Conservation (phyloP, 192 early-diverging fungal genomes). For the Gryganskiella cystojenkinii region DNA sequence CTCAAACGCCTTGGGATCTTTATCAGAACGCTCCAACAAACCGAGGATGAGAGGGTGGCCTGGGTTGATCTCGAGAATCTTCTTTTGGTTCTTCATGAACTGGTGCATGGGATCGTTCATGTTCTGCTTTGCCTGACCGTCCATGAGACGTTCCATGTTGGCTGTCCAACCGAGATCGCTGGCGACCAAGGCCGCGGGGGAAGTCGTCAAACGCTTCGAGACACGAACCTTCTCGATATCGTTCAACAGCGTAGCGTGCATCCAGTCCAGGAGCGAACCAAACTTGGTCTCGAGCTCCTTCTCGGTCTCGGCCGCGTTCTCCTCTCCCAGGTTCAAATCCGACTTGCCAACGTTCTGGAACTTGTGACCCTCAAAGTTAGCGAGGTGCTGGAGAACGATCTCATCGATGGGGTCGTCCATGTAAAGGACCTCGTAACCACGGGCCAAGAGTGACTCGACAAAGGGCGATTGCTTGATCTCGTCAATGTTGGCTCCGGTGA, state of each 20-base stretch:
- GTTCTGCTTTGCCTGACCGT: slow-evolving; percentile 62
- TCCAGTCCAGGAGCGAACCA: slow-evolving; percentile 68
- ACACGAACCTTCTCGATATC: slow-evolving; percentile 70
- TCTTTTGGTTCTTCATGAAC: slow-evolving; percentile 67
- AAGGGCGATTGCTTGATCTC: slow-evolving; percentile 88
- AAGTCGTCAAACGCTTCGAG: slow-evolving; percentile 82
- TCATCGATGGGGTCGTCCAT: slow-evolving; percentile 82
- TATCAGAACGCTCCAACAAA: slow-evolving; percentile 61
- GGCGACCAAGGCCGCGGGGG: slow-evolving; percentile 79
- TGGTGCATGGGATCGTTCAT: slow-evolving; percentile 58
- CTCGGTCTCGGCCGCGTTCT: slow-evolving; percentile 57
- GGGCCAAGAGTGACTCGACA: slow-evolving; percentile 87
- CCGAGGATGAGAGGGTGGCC: slow-evolving; percentile 69
- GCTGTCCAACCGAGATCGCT: slow-evolving; percentile 71
- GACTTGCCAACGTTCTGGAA: slow-evolving; percentile 82
- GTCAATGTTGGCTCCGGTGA: slow-evolving; percentile 77
- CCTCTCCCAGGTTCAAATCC: slow-evolving; percentile 72
- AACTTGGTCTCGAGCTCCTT: slow-evolving; percentile 62
- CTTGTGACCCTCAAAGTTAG: slow-evolving; percentile 78
- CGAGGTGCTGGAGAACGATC: slow-evolving; percentile 78
- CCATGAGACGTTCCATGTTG: slow-evolving; percentile 71
- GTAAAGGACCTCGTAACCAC: slow-evolving; percentile 91
- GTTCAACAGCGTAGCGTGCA: slow-evolving; percentile 58
- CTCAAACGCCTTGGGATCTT: slow-evolving; percentile 47
- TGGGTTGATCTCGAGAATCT: slow-evolving; percentile 77